Evolutionary conservation across 179 eudicot genomes (phyloP), one percentile per base, ranked within the genome.

Genomic region (Actinidia arguta): DNA sequence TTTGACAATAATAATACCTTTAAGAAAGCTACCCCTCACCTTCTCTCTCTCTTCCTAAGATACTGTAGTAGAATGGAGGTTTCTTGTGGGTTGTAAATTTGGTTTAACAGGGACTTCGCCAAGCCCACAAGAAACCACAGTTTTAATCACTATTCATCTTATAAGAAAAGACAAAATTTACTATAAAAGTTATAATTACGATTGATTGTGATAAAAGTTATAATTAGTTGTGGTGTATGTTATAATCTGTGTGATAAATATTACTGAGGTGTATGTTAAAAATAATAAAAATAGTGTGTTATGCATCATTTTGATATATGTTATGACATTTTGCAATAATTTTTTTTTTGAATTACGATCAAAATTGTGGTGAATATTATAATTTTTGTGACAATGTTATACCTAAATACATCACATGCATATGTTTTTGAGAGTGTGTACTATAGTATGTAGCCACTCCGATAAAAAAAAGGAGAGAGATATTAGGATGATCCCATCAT

Each of bases 11-110:
- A 76, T 70, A 72, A 52, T 50, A 83, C 78, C 85, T 84, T 75
- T 84, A 31, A 52, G 87, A 84, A 71, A 87, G 88, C 88, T 68
- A 85, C 90, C 74, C 63, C 27, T 68, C 82, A 81, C 87, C 90
- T 54, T 73, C 83, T 77, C 81, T 46, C 22, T 69, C 81, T 73
- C 52, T 61, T 73, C 73, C 11, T 24, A 54, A 70, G 42, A 46
- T 70, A n/a, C 8, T 24, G 13, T n/a, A 10, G 68, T 73, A 82
- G 56, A 73, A 54, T 73, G 52, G 78, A 78, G 82, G 25, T 81
- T 80, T 84, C 84, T 83, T 86, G 82, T 73, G 82, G 66, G 31
- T 80, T 85, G 72, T 70, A 82, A 79, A 73, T 70, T 73, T 79
- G 80, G 63, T 74, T 75, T 68, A 50, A 24, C 36, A 20, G 62